Percentiles rank a stretch among this genome's conserved stretches.
phyloP scores from a whole-genome alignment of 2,329 filamentous ascomycete genomes.

The Colletotrichum noveboracense region DNA sequence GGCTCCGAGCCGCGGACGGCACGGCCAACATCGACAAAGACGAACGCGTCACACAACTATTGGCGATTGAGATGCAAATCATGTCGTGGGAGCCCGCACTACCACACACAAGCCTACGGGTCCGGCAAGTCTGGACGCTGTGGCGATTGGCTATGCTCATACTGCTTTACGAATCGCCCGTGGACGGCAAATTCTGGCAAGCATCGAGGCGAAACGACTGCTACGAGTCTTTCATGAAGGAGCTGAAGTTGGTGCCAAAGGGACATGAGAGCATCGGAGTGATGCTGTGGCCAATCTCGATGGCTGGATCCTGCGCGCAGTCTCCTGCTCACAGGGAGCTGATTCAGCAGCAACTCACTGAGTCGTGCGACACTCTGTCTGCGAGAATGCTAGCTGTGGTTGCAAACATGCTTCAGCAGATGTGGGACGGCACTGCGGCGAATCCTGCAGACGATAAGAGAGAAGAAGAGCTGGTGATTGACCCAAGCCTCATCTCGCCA shows the following conservation, averaged over 20 bases:
- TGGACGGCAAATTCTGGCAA: background rate
- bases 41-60: background rate
- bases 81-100: background rate
- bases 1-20: background rate
- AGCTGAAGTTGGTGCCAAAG: background rate
- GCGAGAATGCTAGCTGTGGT: background rate
- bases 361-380: background rate
- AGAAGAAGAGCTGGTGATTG: background rate
- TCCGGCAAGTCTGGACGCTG: background rate
- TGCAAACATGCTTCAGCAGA: background rate
- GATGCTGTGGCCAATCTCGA: background rate
- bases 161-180: background rate
- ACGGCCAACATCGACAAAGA: background rate
- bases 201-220: background rate
- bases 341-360: background rate
- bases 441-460: background rate
- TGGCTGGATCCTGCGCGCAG: background rate
- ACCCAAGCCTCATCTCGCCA: background rate
- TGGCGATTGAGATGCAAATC: background rate
- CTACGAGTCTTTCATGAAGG: background rate
- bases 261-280: background rate
- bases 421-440: background rate
- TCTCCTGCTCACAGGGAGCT: background rate
- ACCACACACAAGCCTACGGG: background rate
- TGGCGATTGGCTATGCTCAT: background rate